Evolutionary conservation across 2,329 filamentous ascomycete genomes (phyloP).

Genomic region (Arthroderma uncinatum): DNA sequence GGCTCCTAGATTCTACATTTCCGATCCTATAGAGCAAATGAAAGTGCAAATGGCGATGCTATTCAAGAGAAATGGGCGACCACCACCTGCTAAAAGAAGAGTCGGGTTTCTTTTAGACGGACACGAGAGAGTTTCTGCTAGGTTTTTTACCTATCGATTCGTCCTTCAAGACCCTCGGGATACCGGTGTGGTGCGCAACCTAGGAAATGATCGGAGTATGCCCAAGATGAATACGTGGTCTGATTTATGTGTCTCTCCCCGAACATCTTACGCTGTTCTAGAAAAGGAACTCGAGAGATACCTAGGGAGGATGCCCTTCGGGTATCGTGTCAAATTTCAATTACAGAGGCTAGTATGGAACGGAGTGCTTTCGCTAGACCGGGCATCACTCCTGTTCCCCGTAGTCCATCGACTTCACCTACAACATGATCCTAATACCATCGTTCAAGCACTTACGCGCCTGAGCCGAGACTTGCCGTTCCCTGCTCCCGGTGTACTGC

Average conservation of each 20-base stretch:
- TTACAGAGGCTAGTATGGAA: conserved; percentile 53
- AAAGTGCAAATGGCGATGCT: background rate
- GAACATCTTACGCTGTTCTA: background rate
- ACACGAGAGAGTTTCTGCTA: conserved; percentile 16
- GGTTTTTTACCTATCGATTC: conserved; percentile 39
- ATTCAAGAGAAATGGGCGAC: background rate
- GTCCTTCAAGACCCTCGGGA: conserved; percentile 22
- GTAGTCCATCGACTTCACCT: conserved; percentile 32
- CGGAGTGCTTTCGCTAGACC: conserved; percentile 48
- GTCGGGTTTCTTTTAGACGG: conserved; percentile 15
- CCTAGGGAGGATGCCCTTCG: conserved; percentile 23
- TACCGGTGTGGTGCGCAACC: conserved; percentile 17
- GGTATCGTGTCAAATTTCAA: conserved; percentile 51
- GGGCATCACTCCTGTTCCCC: conserved; percentile 24
- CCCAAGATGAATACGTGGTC: conserved; percentile 17
- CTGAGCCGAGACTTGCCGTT: conserved; percentile 45
- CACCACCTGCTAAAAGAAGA: conserved; percentile 9
- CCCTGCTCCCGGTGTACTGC: conserved; percentile 42
- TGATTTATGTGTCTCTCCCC: conserved; percentile 11
- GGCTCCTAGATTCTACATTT: conserved; percentile 17
- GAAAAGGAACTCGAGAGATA: conserved; percentile 12
- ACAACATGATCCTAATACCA: conserved; percentile 6
- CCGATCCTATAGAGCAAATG: conserved; percentile 10
- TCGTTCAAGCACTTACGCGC: conserved; percentile 42
- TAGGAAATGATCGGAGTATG: conserved; percentile 17